These are phyloP conservation scores for Hordeum marinum DNA, from an alignment of 176 grass and related monocot species.

Conservation along the genomic window DNA sequence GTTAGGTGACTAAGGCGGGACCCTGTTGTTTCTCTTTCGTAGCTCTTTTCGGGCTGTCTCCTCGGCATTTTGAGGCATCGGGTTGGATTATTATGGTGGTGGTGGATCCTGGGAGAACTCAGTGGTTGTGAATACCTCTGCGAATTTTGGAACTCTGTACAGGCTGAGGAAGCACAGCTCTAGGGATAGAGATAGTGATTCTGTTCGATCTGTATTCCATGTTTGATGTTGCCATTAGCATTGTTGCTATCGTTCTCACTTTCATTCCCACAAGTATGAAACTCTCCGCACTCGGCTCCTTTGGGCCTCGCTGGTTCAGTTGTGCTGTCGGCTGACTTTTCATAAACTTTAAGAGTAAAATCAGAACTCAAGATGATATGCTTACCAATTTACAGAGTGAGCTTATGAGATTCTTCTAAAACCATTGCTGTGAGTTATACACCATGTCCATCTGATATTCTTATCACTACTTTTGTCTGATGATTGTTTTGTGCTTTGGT, in stretches of 20 bases:
- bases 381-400: background rate
- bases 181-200: constrained; percentile 43
- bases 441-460: background rate
- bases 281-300: background rate
- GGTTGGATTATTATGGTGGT: background rate
- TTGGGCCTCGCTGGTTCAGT: background rate
- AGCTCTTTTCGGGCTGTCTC: constrained; percentile 19
- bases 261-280: background rate
- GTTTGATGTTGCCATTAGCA: background rate
- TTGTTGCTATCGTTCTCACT: background rate
- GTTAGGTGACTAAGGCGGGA: constrained; percentile 15
- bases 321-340: background rate
- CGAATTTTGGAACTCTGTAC: constrained; percentile 62
- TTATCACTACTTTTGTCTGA: background rate
- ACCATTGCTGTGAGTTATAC: background rate
- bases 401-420: background rate
- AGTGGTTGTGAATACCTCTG: constrained; percentile 2
- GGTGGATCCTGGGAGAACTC: constrained; percentile 12
- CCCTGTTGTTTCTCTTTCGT: constrained; percentile 23
- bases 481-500: background rate
- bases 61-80: constrained; percentile 27
- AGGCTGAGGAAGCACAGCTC: constrained; percentile 52
- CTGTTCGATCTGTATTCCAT: constrained; percentile 26
- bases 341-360: background rate
- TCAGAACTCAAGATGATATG: background rate